Evolutionary conservation across 129 eudicot species (phyloP).

Genomic region (Lonicera japonica): DNA sequence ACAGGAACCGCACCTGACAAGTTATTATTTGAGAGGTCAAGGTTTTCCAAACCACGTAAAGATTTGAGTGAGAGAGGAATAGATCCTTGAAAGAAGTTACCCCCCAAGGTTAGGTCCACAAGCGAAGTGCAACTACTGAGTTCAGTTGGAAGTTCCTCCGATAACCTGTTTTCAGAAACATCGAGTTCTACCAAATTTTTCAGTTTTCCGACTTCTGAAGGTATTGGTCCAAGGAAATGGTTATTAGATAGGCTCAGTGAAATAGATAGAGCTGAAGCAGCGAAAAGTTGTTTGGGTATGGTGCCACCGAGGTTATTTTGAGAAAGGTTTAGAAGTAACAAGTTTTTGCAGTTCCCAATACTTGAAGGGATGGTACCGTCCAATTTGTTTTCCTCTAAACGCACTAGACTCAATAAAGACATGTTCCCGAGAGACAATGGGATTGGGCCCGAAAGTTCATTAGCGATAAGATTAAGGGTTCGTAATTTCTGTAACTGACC

Average conservation of each 20-base stretch:
- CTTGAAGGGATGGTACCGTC: background rate
- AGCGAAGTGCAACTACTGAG: conserved; percentile 2
- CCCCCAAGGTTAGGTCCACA: background rate
- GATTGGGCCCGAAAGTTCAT: conserved; percentile 2
- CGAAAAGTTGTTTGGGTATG: conserved; percentile 5
- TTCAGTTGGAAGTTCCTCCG: background rate
- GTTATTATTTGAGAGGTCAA: conserved; percentile 4
- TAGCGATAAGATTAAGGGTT: background rate
- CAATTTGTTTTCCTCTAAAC: background rate
- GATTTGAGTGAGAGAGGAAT: background rate
- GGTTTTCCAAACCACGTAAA: background rate
- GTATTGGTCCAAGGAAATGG: conserved; percentile 1
- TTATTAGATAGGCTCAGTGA: background rate
- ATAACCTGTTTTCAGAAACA: background rate
- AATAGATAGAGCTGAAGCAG: background rate
- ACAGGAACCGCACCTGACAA: conserved; percentile 1
- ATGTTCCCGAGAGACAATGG: conserved; percentile 9
- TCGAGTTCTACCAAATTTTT: background rate
- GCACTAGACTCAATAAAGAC: background rate
- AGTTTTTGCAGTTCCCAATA: background rate
- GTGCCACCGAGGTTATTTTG: conserved; percentile 5
- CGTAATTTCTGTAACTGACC: background rate
- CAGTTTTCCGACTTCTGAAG: background rate
- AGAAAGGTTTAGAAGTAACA: background rate
- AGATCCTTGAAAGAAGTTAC: conserved; percentile 1